phyloP scores from a whole-genome alignment of 2,329 filamentous ascomycete species.

The Alternaria sp. region DNA sequence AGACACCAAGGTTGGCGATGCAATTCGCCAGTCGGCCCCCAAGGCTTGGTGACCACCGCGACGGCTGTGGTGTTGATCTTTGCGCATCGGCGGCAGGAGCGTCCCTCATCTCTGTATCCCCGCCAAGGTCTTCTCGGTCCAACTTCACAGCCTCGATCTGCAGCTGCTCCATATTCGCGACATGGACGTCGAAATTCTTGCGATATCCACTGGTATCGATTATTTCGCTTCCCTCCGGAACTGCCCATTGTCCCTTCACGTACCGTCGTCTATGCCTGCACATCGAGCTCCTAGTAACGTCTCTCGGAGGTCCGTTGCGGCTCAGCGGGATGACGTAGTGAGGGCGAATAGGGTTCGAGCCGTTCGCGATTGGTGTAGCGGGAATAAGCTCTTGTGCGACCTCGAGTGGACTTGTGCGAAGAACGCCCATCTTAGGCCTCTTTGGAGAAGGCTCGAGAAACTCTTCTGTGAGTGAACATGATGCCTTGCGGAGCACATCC shows the following conservation, averaged over 20 bases:
- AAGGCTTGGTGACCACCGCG: not conserved
- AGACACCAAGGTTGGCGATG: not conserved
- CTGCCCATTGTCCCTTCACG: not conserved
- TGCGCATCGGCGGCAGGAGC: not conserved
- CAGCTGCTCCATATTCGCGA: not conserved
- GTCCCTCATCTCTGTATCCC: not conserved
- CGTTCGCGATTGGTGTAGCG: not conserved
- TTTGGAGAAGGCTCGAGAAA: not conserved
- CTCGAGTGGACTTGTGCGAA: not conserved
- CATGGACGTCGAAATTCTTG: not conserved
- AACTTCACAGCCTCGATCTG: not conserved
- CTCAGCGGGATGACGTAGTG: not conserved
- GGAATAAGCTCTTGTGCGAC: not conserved
- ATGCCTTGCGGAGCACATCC: constrained; percentile 9
- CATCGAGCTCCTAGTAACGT: not conserved
- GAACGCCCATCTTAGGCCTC: not conserved
- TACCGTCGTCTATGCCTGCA: not conserved
- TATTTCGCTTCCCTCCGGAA: not conserved
- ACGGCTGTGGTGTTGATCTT: not conserved
- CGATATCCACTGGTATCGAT: not conserved
- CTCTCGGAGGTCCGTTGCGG: not conserved
- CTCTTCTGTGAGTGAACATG: not conserved
- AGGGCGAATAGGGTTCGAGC: not conserved
- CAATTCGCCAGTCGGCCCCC: not conserved
- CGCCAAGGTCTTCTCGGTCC: not conserved